Evolutionary conservation across 2,329 filamentous ascomycete genomes (phyloP).

Genomic region (Lecanicillium sp.): DNA sequence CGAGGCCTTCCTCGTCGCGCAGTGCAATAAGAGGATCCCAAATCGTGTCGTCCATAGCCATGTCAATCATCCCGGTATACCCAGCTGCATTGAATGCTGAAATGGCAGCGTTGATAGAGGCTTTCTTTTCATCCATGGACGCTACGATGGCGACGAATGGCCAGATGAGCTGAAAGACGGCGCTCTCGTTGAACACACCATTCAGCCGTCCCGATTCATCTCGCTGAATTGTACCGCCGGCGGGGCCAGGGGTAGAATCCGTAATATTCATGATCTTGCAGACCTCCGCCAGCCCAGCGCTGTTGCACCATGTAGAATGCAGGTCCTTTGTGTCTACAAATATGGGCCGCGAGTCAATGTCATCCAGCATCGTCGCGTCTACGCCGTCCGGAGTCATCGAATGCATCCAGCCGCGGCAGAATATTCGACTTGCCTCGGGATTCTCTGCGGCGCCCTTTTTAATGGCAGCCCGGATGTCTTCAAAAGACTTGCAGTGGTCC

Average conservation of each 20-base stretch:
- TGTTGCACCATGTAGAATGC: constrained; percentile 50
- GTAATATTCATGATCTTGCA: constrained; percentile 29
- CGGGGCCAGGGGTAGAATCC: constrained; percentile 34
- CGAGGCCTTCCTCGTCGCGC: constrained; percentile 23
- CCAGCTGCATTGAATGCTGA: constrained; percentile 42
- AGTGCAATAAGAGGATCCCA: constrained; percentile 45
- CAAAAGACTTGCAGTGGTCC: constrained; percentile 37
- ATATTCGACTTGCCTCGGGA: constrained; percentile 38
- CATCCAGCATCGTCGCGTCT: constrained; percentile 37
- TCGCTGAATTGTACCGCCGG: constrained; percentile 44
- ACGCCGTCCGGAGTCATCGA: constrained; percentile 38
- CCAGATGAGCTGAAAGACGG: constrained; percentile 46
- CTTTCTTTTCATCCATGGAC: constrained; percentile 38
- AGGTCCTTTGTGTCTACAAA: constrained; percentile 50
- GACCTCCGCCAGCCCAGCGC: constrained; percentile 38
- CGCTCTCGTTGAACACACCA: constrained; percentile 45
- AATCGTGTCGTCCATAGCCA: constrained; percentile 53
- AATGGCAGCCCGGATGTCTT: constrained; percentile 41
- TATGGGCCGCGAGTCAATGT: constrained; percentile 45
- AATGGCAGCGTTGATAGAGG: constrained; percentile 40
- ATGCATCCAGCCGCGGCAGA: constrained; percentile 50
- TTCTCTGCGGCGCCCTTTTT: constrained; percentile 36
- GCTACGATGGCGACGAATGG: constrained; percentile 42
- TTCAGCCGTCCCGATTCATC: constrained; percentile 38
- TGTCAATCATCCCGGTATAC: constrained; percentile 49